Evolutionary conservation across 73 alveolate genomes (phyloP).

Genomic region (Paramecium sonneborni): DNA sequence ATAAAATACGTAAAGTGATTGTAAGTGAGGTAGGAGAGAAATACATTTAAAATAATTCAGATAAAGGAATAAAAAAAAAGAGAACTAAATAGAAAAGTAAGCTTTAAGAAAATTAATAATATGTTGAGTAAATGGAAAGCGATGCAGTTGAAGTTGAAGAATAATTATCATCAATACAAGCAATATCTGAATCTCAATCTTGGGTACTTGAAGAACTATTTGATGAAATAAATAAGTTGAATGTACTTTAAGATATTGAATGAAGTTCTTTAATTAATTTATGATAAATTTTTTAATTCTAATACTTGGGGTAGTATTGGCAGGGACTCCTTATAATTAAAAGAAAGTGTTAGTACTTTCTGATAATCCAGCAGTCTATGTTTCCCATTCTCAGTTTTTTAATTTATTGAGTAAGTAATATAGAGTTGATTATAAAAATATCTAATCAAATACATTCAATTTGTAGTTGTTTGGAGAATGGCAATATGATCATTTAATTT

Average conservation of each 20-base stretch:
- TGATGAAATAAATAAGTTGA: conserved; percentile 8
- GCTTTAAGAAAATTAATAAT: not conserved
- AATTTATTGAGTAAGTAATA: not conserved
- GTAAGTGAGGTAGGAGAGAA: not conserved
- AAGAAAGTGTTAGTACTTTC: conserved; percentile 31
- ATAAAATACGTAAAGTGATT: not conserved
- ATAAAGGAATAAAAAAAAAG: not conserved
- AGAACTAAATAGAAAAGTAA: not conserved
- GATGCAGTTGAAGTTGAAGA: conserved; percentile 22
- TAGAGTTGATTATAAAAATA: conserved; percentile 49
- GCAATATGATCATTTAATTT: conserved; percentile 55
- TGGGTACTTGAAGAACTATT: conserved; percentile 7
- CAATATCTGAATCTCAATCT: conserved; percentile 1
- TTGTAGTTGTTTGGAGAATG: conserved; percentile 62
- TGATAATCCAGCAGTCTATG: conserved; percentile 29
- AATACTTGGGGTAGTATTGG: not conserved
- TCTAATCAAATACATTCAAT: conserved; percentile 55
- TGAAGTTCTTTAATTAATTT: not conserved
- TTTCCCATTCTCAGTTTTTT: conserved; percentile 28
- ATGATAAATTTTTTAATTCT: conserved; percentile 1
- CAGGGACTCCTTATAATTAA: not conserved
- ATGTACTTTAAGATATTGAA: conserved; percentile 27
- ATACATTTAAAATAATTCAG: not conserved
- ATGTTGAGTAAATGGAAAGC: not conserved
- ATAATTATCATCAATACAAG: not conserved